phyloP scores from a whole-genome alignment of 371 early-diverging fungal species.

The Mortierella polycephala region DNA sequence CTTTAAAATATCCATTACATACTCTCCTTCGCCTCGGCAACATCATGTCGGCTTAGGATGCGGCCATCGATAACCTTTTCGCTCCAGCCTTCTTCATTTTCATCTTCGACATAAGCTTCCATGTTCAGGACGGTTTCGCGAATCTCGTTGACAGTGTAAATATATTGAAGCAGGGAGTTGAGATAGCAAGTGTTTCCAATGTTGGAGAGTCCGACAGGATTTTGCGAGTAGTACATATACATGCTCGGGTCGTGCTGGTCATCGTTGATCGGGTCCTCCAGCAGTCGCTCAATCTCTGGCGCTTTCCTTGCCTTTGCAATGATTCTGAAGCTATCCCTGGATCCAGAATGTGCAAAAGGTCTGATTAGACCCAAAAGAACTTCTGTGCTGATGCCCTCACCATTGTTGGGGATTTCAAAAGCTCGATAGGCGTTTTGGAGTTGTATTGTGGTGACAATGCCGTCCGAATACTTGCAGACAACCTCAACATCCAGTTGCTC shows the following conservation, averaged over 20 bases:
- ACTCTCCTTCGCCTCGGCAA: constrained; percentile 64
- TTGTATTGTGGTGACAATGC: constrained; percentile 58
- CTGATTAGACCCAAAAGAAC: constrained; percentile 49
- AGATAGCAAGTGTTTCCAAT: constrained; percentile 95
- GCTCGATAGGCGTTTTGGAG: constrained; percentile 63
- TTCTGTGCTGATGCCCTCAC: constrained; percentile 36
- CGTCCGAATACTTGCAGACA: constrained; percentile 60
- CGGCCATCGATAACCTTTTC: constrained; percentile 70
- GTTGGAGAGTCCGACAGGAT: constrained; percentile 82
- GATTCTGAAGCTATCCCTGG: constrained; percentile 21
- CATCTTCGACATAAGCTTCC: constrained; percentile 64
- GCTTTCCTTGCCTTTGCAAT: constrained; percentile 22
- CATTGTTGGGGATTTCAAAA: constrained; percentile 58
- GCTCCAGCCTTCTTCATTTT: constrained; percentile 55
- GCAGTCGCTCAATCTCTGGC: constrained; percentile 25
- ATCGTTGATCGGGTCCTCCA: constrained; percentile 21
- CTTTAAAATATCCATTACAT: neutral
- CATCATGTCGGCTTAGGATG: constrained; percentile 62
- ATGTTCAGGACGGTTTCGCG: constrained; percentile 68
- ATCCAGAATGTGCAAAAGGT: constrained; percentile 56
- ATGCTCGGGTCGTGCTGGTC: constrained; percentile 8
- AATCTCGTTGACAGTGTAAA: constrained; percentile 77
- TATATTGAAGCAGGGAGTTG: constrained; percentile 85
- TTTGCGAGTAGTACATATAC: constrained; percentile 37
- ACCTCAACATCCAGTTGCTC: constrained; percentile 57